phyloP scores from a whole-genome alignment of 225 moss, liverwort and hornwort genomes.

The Physcomitrium patens region DNA sequence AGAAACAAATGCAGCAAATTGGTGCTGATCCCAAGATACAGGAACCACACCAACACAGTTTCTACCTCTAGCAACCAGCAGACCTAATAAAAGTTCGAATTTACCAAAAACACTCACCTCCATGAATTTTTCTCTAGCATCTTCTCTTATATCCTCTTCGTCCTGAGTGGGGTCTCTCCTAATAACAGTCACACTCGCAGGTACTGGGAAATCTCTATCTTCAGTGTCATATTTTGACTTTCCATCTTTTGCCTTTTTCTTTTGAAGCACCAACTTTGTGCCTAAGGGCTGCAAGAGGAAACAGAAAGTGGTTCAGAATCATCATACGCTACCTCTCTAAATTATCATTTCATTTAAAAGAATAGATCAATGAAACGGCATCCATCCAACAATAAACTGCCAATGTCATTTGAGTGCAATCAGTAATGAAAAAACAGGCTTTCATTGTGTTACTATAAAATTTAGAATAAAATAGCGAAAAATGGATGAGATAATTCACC shows the following conservation, averaged over 20 bases:
- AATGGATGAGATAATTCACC: slow-evolving; percentile 43
- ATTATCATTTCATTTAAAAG: background rate
- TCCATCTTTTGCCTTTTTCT: slow-evolving; percentile 99
- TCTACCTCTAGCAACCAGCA: slow-evolving; percentile 9
- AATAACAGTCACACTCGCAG: slow-evolving; percentile 72
- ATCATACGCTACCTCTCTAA: background rate
- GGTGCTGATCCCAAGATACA: background rate
- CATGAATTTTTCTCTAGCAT: slow-evolving; percentile 63
- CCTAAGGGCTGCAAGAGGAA: slow-evolving; percentile 71
- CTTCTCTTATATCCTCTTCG: slow-evolving; percentile 69
- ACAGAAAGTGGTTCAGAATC: slow-evolving; percentile 18
- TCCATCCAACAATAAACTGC: background rate
- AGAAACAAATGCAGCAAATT: background rate
- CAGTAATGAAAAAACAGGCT: background rate
- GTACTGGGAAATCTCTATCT: slow-evolving; percentile 86
- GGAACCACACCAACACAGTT: background rate
- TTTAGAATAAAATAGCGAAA: slow-evolving; percentile 8
- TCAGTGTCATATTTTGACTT: slow-evolving; percentile 84
- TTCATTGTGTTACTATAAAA: background rate
- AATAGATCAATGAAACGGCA: slow-evolving; percentile 11
- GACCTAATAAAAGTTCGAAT: background rate
- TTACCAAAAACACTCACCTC: slow-evolving; percentile 60
- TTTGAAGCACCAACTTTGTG: slow-evolving; percentile 86
- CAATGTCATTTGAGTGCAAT: slow-evolving; percentile 5
- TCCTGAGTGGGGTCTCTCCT: slow-evolving; percentile 79